Evolutionary conservation across 2,329 filamentous ascomycete species (phyloP).

Genomic region (Gaeumannomyces sp.): DNA sequence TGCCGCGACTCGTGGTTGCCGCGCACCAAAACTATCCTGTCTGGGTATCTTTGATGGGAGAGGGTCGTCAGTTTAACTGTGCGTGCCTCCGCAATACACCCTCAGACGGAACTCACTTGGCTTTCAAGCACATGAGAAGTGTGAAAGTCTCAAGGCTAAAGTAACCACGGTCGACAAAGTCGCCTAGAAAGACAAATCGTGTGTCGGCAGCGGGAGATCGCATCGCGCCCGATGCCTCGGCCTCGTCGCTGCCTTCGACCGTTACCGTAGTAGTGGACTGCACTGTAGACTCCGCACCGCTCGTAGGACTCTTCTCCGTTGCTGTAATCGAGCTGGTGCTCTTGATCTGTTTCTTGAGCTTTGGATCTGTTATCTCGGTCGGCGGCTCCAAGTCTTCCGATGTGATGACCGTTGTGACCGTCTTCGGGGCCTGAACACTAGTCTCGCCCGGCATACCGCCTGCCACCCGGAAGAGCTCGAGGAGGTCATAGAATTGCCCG

Average conservation of each 20-base stretch:
- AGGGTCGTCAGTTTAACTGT: conserved; percentile 7
- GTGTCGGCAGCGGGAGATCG: conserved; percentile 47
- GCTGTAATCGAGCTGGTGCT: conserved; percentile 32
- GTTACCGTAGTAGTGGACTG: background rate
- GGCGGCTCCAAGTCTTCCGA: conserved; percentile 92
- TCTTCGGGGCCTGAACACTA: conserved; percentile 61
- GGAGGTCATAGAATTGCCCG: conserved; percentile 95
- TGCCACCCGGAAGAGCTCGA: conserved; percentile 93
- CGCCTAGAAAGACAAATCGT: conserved; percentile 62
- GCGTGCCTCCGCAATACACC: background rate
- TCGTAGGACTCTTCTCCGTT: background rate
- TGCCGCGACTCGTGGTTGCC: conserved; percentile 97
- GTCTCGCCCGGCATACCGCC: conserved; percentile 92
- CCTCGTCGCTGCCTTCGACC: conserved; percentile 22
- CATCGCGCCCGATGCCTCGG: conserved; percentile 27
- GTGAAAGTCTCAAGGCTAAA: conserved; percentile 99
- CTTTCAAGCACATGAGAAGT: conserved; percentile 89
- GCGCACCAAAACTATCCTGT: conserved; percentile 90
- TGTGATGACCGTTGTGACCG: conserved; percentile 68
- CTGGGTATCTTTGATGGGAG: conserved; percentile 67
- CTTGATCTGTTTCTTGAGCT: conserved; percentile 78
- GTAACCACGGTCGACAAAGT: conserved; percentile 95
- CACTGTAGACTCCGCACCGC: background rate
- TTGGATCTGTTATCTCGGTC: conserved; percentile 80
- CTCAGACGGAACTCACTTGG: conserved; percentile 36